Percentiles rank a stretch among this genome's conserved stretches.
These are phyloP conservation scores for Triticum monococcum DNA, from an alignment of 176 grass and related monocot genomes.

Conservation along the genomic window DNA sequence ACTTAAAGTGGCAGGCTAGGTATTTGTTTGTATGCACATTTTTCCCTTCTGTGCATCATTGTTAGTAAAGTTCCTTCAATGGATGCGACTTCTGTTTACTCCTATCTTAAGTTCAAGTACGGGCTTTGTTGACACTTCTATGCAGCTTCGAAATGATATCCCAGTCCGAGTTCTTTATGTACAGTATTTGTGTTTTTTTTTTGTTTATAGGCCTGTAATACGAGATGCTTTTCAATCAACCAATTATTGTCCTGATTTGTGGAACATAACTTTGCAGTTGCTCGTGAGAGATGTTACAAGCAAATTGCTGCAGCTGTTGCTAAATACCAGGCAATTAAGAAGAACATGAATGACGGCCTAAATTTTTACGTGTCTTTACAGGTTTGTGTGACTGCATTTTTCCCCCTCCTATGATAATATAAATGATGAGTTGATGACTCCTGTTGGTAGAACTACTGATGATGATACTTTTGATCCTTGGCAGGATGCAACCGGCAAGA, in stretches of 20 bases:
- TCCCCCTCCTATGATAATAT: constrained; percentile 11
- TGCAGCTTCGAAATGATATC: constrained; percentile 29
- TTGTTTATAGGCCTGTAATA: not conserved
- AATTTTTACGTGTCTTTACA: constrained; percentile 95
- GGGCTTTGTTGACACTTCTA: not conserved
- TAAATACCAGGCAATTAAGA: constrained; percentile 87
- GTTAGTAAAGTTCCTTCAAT: constrained; percentile 17
- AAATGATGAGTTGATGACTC: not conserved
- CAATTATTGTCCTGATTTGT: constrained; percentile 5
- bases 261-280: constrained; percentile 51
- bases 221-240: not conserved
- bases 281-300: constrained; percentile 89
- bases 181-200: not conserved
- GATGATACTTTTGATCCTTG: constrained; percentile 16
- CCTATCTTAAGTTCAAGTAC: not conserved
- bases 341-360: constrained; percentile 89
- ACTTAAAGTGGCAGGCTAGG: not conserved
- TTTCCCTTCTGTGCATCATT: constrained; percentile 21
- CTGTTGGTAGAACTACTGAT: constrained; percentile 8
- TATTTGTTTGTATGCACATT: not conserved
- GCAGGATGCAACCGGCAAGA: constrained; percentile 88
- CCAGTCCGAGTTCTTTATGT: not conserved
- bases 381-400: constrained; percentile 48
- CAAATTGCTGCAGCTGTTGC: constrained; percentile 90
- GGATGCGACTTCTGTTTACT: not conserved